Percentiles rank a stretch among this genome's conserved stretches.
phyloP scores from a whole-genome alignment of 1,284 basidiomycete species.

The Tremellales sp. region DNA sequence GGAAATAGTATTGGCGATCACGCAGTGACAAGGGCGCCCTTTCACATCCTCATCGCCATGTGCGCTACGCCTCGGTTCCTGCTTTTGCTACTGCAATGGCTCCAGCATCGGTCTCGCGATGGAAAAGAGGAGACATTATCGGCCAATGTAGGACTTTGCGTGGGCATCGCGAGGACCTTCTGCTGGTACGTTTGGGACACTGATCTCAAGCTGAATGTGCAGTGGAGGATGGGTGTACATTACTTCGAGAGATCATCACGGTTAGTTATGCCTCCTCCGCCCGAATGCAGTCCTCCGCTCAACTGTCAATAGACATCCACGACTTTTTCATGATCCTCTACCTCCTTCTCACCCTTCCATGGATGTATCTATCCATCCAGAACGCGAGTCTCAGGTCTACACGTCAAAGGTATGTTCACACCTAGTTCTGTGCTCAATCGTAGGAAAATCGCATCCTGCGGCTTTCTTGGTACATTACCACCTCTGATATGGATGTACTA shows the following conservation, averaged over 20 bases:
- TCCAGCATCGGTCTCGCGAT: conserved; percentile 51
- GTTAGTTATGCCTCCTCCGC: conserved; percentile 14
- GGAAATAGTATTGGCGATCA: conserved; percentile 75
- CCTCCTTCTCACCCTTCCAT: conserved; percentile 73
- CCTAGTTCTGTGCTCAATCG: conserved; percentile 14
- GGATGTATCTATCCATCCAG: conserved; percentile 73
- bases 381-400: conserved; percentile 38
- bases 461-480: conserved; percentile 64
- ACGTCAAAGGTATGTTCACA: conserved; percentile 54
- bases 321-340: conserved; percentile 86
- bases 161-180: conserved; percentile 71
- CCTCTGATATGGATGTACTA: conserved; percentile 80
- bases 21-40: conserved; percentile 81
- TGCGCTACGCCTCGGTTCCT: conserved; percentile 79
- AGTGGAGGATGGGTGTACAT: conserved; percentile 81
- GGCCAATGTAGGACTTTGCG: conserved; percentile 59
- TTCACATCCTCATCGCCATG: conserved; percentile 85
- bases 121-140: conserved; percentile 23
- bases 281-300: neutral
- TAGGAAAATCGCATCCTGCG: conserved; percentile 20
- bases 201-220: conserved; percentile 11
- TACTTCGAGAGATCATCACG: conserved; percentile 54
- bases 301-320: conserved; percentile 58
- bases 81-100: conserved; percentile 69
- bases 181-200: conserved; percentile 54